These are phyloP conservation scores for Rickenella mellea DNA, from an alignment of 768 basidiomycete species.

Conservation along the genomic window DNA sequence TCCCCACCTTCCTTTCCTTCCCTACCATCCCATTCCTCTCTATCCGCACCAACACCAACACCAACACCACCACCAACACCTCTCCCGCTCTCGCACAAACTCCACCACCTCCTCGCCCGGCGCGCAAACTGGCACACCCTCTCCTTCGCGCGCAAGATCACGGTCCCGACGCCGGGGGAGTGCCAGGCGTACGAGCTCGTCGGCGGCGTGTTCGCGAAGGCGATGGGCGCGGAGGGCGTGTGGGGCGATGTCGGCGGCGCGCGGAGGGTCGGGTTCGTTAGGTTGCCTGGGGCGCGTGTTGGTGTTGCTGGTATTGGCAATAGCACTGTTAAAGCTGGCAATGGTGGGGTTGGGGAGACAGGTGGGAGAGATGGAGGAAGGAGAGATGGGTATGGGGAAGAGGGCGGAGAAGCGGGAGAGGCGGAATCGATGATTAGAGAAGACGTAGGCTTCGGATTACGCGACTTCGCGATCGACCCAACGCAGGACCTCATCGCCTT, in stretches of 20 bases:
- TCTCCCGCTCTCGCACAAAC: constrained; percentile 18
- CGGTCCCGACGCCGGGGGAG: constrained; percentile 22
- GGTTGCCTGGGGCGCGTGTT: neutral
- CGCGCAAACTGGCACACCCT: constrained; percentile 26
- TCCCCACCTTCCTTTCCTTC: too few relatives aligned
- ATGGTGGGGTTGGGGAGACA: neutral
- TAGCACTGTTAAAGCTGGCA: neutral
- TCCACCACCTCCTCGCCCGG: constrained; percentile 23
- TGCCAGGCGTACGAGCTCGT: constrained; percentile 54
- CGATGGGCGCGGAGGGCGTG: constrained; percentile 9
- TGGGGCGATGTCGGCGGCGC: neutral
- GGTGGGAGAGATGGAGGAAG: too few relatives aligned
- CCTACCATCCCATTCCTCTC: too few relatives aligned
- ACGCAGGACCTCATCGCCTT: constrained; percentile 49
- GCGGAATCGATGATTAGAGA: constrained; percentile 14
- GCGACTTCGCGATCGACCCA: constrained; percentile 60
- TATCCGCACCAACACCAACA: too few relatives aligned
- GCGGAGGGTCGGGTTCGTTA: too few relatives aligned
- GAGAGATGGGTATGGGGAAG: too few relatives aligned
- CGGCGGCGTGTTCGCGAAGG: constrained; percentile 46
- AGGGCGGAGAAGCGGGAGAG: too few relatives aligned
- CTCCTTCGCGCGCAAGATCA: constrained; percentile 14
- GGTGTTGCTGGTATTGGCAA: neutral
- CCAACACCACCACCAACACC: constrained; percentile 6
- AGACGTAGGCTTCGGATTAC: constrained; percentile 30